Evolutionary conservation across 768 basidiomycete genomes (phyloP).

Genomic region (Amanita subjunquillea): DNA sequence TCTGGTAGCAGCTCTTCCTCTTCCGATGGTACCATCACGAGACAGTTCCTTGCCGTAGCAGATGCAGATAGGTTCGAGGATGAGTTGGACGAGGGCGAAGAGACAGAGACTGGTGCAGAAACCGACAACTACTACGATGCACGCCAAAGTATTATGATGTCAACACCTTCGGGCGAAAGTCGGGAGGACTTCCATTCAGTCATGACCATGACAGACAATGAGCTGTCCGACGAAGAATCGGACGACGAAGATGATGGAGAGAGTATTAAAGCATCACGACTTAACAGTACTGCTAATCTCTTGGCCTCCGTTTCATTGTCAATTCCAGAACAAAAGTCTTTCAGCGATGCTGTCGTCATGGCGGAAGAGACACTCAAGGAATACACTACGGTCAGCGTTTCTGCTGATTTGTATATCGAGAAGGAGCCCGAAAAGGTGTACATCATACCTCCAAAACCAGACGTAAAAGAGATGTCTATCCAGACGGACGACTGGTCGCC

Average conservation of each 20-base stretch:
- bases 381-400: constrained; percentile 43
- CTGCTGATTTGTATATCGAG: constrained; percentile 22
- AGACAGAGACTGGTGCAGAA: constrained; percentile 51
- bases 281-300: constrained; percentile 24
- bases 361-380: constrained; percentile 20
- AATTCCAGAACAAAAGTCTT: not conserved
- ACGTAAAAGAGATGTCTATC: constrained; percentile 63
- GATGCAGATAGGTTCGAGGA: constrained; percentile 13
- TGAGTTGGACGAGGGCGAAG: constrained; percentile 19
- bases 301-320: constrained; percentile 7
- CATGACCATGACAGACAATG: constrained; percentile 62
- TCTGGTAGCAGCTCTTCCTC: constrained; percentile 18
- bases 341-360: constrained; percentile 18
- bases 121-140: constrained; percentile 78
- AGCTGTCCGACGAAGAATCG: constrained; percentile 41
- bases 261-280: constrained; percentile 46
- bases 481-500: constrained; percentile 73
- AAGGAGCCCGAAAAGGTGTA: constrained; percentile 25
- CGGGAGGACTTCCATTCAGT: constrained; percentile 71
- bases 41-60: constrained; percentile 22
- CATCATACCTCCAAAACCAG: constrained; percentile 39
- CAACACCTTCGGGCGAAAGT: constrained; percentile 50
- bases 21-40: constrained; percentile 32
- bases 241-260: constrained; percentile 43
- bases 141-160: constrained; percentile 53